Evolutionary conservation across 176 grass and related monocot species (phyloP), one percentile per base, ranked within the genome.

Genomic region (Stipa capillata): DNA sequence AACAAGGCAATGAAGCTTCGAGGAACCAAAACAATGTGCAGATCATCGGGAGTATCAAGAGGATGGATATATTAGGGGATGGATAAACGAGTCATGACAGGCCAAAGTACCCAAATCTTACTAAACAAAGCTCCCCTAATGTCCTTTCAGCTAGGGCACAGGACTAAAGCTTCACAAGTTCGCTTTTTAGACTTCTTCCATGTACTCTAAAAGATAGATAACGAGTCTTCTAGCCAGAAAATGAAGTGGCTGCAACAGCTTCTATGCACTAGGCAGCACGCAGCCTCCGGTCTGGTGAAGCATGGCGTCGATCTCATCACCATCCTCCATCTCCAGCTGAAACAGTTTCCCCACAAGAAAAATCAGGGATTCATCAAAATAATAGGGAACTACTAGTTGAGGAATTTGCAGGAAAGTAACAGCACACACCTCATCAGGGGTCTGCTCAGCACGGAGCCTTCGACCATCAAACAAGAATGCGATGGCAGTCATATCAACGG

Each of bases 321-420:
- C 89, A 8, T 97, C 94, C 73, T 97, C 94, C 91, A 97, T 94
- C 80, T 97, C 94, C 6, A 97, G 91, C 91, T 94, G 64, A 79
- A 86, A 52, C 6, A 10, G 44, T n/a, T n/a, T n/a, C n/a, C n/a
- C n/a, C 6, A 34, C 43, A 24, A 10, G 3, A 6, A 36, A 0
- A 64, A 8, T 7, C 0, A 65, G 62, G 23, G 13, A 39, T 2
- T 11, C 12, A n/a, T n/a, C n/a, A n/a, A n/a, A n/a, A n/a, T n/a
- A 3, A 33, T 0, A n/a, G 29, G 2, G 2, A 31, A 67, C n/a
- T 13, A 13, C 11, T 37, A 32, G 10, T 5, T 3, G 7, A 11
- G 20, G 12, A 54, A 36, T n/a, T 25, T 73, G 35, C 0, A 37
- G 5, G 10, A 14, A 23, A 27, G n/a, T n/a, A 15, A 80, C 2